These are phyloP conservation scores for Davidsoniella neocaledoniae DNA, from an alignment of 2,329 filamentous ascomycete genomes.

Conservation along the genomic window DNA sequence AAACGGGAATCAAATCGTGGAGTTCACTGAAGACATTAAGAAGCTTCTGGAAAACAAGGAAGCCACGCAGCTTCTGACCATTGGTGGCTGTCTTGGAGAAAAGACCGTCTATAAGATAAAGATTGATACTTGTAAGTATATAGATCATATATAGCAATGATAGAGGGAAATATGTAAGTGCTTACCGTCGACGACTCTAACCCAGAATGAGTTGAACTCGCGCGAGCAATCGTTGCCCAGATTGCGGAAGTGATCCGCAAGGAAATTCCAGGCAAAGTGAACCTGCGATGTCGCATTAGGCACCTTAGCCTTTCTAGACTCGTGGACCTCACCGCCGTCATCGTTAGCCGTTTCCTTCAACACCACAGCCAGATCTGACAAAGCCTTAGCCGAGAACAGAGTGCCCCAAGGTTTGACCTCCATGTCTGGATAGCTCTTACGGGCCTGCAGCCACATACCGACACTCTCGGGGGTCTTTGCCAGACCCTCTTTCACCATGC, in stretches of 20 bases:
- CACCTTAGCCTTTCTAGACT: conserved; percentile 35
- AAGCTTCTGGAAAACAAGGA: conserved; percentile 69
- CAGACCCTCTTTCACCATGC: conserved; percentile 46
- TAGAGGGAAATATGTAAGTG: conserved; percentile 12
- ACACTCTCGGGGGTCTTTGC: conserved; percentile 76
- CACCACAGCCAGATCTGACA: conserved; percentile 53
- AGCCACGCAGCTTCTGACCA: conserved; percentile 82
- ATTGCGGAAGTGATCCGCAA: conserved; percentile 40
- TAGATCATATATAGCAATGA: not conserved
- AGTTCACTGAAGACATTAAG: conserved; percentile 37
- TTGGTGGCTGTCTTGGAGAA: conserved; percentile 71
- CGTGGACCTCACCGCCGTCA: conserved; percentile 23
- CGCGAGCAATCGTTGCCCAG: conserved; percentile 22
- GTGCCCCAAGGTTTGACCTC: conserved; percentile 60
- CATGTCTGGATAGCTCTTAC: conserved; percentile 44
- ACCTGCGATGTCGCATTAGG: conserved; percentile 65
- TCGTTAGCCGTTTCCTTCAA: conserved; percentile 54
- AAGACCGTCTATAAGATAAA: conserved; percentile 44
- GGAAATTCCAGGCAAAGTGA: conserved; percentile 74
- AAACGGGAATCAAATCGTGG: conserved; percentile 28
- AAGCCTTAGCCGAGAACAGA: conserved; percentile 53
- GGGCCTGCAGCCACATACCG: conserved; percentile 66
- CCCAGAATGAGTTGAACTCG: conserved; percentile 67
- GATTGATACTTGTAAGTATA: not conserved
- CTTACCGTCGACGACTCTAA: conserved; percentile 69